Base-by-base conservation (phyloP, 2,329 filamentous ascomycete species). In the Fusarium euwallaceae region DNA sequence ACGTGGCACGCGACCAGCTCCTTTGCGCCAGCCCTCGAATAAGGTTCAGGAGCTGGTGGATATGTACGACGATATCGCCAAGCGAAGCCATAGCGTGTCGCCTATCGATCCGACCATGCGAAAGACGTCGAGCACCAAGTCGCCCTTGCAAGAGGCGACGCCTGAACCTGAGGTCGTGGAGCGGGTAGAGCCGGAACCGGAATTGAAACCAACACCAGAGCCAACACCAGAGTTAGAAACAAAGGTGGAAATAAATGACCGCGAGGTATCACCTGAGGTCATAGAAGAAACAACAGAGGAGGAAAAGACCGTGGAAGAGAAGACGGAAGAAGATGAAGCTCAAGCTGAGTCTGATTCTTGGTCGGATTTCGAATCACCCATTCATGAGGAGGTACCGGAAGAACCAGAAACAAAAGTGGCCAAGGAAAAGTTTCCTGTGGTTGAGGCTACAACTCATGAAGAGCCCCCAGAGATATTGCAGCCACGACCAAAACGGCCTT, bases 21-120 rank as follows among this genome's bases (percentile, higher is more conserved):
- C 66, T n/a, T 67, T 65, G 4, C 72, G 77, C 39, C 79, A 85
- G 61, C 55, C 73, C 6, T 73, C 77, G 0, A 86, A 85, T 9
- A 89, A 87, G 70, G 87, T 89, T 3, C 86, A 87, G 64, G 85
- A 86, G 58, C 80, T 89, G 27, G 88, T 89, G 36, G 84, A 84
- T 24, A 84, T 87, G 81, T 88, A 84, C 59, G 87, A 91, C 68
- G 86, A 84, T 4, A 82, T 89, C 14, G 74, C 80, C 0, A 82
- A 73, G 62, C 66, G 74, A n/a, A 76, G 48, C 17, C 65, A 61
- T 10, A 78, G 72, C 41, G 64, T 45, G 14, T 79, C 77, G 4
- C 77, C 77, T 14, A 55, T 74, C 34, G 76, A 78, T n/a, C 66
- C 77, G 9, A 48, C 73, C 1, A 61, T 74, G 65, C 69, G 67